Conservation (phyloP, 805 yeast genomes). For the Yamadazyma paraphyllophila region DNA sequence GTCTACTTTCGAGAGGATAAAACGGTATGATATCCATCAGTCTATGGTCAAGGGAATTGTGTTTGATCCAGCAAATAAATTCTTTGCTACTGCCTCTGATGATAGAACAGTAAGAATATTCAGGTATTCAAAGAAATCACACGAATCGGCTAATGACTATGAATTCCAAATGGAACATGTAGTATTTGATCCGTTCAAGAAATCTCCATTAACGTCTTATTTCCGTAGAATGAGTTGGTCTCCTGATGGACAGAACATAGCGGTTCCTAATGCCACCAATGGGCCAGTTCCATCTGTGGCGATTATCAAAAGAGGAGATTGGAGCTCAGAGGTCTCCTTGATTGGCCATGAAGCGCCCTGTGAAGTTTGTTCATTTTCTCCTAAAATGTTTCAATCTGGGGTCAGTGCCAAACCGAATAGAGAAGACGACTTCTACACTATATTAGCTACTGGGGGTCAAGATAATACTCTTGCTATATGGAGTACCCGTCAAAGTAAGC, state of each 20-base stretch:
- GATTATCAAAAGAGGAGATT: constrained; percentile 69
- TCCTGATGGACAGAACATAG: constrained; percentile 85
- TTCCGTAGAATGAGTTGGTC: constrained; percentile 87
- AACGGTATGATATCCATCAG: constrained; percentile 88
- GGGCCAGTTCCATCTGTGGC: constrained; percentile 78
- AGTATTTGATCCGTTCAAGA: constrained; percentile 78
- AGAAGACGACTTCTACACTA: constrained; percentile 48
- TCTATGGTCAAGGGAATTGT: constrained; percentile 95
- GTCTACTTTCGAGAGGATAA: constrained; percentile 81
- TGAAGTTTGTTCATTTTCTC: constrained; percentile 75
- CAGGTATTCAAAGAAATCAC: constrained; percentile 66
- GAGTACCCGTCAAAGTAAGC: constrained; percentile 76
- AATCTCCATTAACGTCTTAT: constrained; percentile 89
- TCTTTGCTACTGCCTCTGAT: constrained; percentile 95
- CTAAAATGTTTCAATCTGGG: constrained; percentile 48
- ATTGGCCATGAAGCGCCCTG: constrained; percentile 86
- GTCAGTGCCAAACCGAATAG: neutral
- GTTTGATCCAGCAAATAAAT: constrained; percentile 97
- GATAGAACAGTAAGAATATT: constrained; percentile 89
- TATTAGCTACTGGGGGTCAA: constrained; percentile 95
- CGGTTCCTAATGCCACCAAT: constrained; percentile 82
- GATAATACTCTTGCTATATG: constrained; percentile 86
- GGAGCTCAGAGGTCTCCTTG: constrained; percentile 73
- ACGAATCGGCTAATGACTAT: constrained; percentile 54
- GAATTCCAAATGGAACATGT: constrained; percentile 85